phyloP scores from a whole-genome alignment of 75 land plant genomes.

The Gnetum montanum region DNA sequence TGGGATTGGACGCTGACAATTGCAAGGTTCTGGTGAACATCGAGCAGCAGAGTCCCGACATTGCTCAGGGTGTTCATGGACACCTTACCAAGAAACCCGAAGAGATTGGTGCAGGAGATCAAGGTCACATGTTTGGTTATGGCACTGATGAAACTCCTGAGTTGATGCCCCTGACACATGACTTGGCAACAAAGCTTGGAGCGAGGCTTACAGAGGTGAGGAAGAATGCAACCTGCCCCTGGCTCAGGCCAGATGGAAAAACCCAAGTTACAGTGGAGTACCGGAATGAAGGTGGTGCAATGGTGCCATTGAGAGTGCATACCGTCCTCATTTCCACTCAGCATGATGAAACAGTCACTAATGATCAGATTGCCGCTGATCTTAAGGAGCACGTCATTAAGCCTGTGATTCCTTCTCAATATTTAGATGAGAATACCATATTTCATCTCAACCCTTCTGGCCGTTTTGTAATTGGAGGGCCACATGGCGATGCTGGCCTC shows the following conservation, averaged over 20 bases:
- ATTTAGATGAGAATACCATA: constrained; percentile 56
- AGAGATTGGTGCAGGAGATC: constrained; percentile 69
- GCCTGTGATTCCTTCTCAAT: constrained; percentile 47
- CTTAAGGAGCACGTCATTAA: constrained; percentile 55
- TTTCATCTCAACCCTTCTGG: constrained; percentile 68
- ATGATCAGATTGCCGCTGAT: constrained; percentile 52
- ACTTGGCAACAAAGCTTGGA: constrained; percentile 62
- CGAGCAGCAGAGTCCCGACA: constrained; percentile 60
- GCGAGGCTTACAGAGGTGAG: constrained; percentile 59
- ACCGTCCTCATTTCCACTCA: constrained; percentile 65
- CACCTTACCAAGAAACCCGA: constrained; percentile 62
- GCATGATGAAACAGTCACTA: constrained; percentile 72
- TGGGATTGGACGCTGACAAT: constrained; percentile 55
- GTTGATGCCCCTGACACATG: constrained; percentile 70
- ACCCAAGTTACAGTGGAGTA: constrained; percentile 66
- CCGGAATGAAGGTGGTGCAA: constrained; percentile 51
- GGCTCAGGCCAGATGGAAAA: constrained; percentile 59
- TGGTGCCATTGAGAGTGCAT: constrained; percentile 58
- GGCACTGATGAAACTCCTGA: constrained; percentile 63
- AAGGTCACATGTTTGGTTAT: constrained; percentile 67
- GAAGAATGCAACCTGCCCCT: constrained; percentile 57
- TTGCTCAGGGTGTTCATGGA: constrained; percentile 69
- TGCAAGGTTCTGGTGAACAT: constrained; percentile 59
- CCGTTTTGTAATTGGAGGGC: constrained; percentile 61
- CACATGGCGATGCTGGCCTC: constrained; percentile 72